Conservation (phyloP, 2,329 filamentous ascomycete species). For the Fusarium citri region DNA sequence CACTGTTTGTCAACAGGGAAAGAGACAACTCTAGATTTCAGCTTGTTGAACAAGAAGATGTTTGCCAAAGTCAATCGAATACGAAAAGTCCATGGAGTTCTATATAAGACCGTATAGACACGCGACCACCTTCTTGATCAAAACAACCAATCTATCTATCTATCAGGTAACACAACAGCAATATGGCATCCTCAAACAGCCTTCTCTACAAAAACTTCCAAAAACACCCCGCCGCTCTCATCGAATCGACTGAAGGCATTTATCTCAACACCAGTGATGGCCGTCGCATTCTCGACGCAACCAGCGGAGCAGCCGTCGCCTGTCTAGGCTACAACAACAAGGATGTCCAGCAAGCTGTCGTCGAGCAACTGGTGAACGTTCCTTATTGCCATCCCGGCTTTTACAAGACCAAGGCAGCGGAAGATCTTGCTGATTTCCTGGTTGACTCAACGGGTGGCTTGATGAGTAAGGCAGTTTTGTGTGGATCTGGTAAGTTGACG, state of each 20-base stretch:
- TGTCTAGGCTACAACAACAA: conserved; percentile 41
- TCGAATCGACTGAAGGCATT: conserved; percentile 35
- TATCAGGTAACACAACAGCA: neutral
- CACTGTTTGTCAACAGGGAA: neutral
- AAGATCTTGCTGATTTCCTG: conserved; percentile 37
- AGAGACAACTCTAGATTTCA: neutral
- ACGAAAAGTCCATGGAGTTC: neutral
- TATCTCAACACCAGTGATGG: conserved; percentile 40
- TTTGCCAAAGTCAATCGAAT: neutral
- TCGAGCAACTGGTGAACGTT: conserved; percentile 32
- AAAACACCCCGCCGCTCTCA: conserved; percentile 37
- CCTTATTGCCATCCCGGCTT: conserved; percentile 40
- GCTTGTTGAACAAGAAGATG: neutral
- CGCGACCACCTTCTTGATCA: neutral
- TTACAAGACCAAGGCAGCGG: conserved; percentile 36
- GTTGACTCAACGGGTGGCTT: conserved; percentile 34
- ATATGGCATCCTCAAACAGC: conserved; percentile 38
- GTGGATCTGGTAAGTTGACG: conserved; percentile 33
- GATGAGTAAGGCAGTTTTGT: conserved; percentile 39
- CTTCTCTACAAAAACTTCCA: conserved; percentile 44
- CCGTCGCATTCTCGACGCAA: conserved; percentile 40
- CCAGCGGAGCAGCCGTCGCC: conserved; percentile 41
- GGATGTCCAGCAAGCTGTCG: conserved; percentile 39
- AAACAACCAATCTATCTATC: neutral
- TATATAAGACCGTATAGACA: conserved; percentile 19